A percentile compares a stretch with the other conserved stretches of the same genome.
phyloP scores from a whole-genome alignment of 1,139 yeast species.

The Kodamaea sp. region DNA sequence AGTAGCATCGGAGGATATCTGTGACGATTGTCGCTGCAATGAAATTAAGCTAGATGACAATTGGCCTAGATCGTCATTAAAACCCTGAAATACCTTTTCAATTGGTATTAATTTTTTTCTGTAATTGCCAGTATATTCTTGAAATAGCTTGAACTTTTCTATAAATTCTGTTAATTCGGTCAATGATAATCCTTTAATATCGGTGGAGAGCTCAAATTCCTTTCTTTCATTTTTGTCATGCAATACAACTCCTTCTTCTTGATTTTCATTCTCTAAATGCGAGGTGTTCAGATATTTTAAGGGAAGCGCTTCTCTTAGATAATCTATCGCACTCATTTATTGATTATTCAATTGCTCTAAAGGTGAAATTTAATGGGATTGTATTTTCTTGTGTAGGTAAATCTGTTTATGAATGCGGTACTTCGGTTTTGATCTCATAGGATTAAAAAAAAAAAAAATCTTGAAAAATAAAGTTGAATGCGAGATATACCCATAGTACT shows the following conservation, averaged over 20 bases:
- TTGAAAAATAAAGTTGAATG: background rate
- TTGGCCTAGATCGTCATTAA: constrained; percentile 54
- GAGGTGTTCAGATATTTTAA: background rate
- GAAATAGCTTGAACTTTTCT: constrained; percentile 30
- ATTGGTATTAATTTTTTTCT: constrained; percentile 36
- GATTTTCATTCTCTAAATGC: background rate
- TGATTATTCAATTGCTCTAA: constrained; percentile 7
- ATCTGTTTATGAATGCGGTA: no score
- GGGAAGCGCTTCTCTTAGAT: constrained; percentile 4
- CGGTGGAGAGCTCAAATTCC: constrained; percentile 5
- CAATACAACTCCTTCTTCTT: background rate
- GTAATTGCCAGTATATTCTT: constrained; percentile 34
- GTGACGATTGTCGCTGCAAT: constrained; percentile 50
- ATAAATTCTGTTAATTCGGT: constrained; percentile 11
- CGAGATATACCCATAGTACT: no score
- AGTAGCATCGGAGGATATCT: constrained; percentile 36
- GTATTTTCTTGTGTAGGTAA: background rate
- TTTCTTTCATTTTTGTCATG: no score
- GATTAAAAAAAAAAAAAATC: background rate
- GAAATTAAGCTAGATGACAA: constrained; percentile 59
- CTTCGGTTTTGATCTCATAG: constrained; percentile 1
- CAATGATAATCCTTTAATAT: constrained; percentile 1
- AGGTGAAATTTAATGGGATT: background rate
- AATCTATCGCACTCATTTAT: constrained; percentile 6
- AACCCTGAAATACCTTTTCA: constrained; percentile 41